Evolutionary conservation across 2,329 filamentous ascomycete genomes (phyloP), one percentile per base, ranked within the genome.

Genomic region (Cladosporium colombiae): DNA sequence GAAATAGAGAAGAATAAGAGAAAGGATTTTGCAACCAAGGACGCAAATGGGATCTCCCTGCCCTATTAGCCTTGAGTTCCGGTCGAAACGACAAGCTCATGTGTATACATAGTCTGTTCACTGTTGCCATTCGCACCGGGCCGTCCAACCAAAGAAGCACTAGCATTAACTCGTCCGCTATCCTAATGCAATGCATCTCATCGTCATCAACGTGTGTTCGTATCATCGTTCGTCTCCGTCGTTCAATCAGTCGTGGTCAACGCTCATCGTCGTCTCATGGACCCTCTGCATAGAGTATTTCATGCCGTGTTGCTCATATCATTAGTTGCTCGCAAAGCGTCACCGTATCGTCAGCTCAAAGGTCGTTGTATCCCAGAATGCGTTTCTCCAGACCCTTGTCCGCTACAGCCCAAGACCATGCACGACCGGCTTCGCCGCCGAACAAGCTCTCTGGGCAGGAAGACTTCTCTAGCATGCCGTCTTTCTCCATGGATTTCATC

Each of bases 401-500:
- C 63, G 74, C 74, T 55, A 78, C 76, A 23, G 77, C 79, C 79
- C 79, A 82, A 11, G 75, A 76, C 78, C 80, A 82, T 35, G 80
- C 81, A 56, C 80, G 69, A 16, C 76, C 77, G 29, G 74, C 78
- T 63, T 78, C 75, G 53, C 75, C 77, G 62, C 81, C 83, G 74
- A 82, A 85, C 33, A 86, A 72, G 5, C 79, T 78, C 33, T 82
- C 82, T 7, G 83, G 81, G 37, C 83, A 79, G 27, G 83, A 80
- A 35, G 80, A 82, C 72, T 81, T 81, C 67, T 85, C 82, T 50
- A 85, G 74, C 78, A 83, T 80, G 21, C 81, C 81, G 66, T 84
- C 81, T 69, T 81, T 82, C 50, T 80, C 79, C 78, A 84, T 83
- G 5, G 80, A 81, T 70, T 83, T 82, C 68, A 88, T 82, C 65